A percentile compares a stretch with the other conserved stretches of the same genome.
Conservation (phyloP, 768 basidiomycete species). For the Phanerochaete sordida region DNA sequence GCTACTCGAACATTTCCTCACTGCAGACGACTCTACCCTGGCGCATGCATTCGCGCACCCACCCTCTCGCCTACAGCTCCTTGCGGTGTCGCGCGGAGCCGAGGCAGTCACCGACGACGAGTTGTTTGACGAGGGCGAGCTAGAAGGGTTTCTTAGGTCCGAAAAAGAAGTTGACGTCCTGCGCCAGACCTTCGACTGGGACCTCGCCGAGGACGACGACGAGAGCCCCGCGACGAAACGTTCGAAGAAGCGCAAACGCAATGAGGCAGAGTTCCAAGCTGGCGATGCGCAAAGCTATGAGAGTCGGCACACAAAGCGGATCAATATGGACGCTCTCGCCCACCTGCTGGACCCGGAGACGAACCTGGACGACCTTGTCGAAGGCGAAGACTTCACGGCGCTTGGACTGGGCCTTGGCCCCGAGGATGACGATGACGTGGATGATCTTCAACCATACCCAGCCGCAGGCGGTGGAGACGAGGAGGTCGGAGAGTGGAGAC, state of each 20-base stretch:
- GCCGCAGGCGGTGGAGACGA: conserved; percentile 18
- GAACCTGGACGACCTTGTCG: conserved; percentile 24
- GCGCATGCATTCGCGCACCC: conserved; percentile 23
- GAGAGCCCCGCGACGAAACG: background rate
- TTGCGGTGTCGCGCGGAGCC: conserved; percentile 52
- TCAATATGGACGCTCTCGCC: conserved; percentile 57
- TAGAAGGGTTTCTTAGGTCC: conserved; percentile 55
- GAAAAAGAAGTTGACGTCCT: conserved; percentile 49
- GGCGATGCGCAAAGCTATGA: conserved; percentile 1
- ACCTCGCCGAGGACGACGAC: conserved; percentile 6
- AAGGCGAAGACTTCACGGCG: background rate
- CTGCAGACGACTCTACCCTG: conserved; percentile 33
- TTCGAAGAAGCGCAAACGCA: conserved; percentile 4
- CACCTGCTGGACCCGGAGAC: conserved; percentile 40
- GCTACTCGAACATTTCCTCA: conserved; percentile 53
- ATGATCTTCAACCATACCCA: background rate
- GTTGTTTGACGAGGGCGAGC: conserved; percentile 64
- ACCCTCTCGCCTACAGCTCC: conserved; percentile 67
- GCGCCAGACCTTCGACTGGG: conserved; percentile 34
- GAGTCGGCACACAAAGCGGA: conserved; percentile 30
- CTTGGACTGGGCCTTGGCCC: conserved; percentile 9
- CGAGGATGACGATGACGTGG: conserved; percentile 16
- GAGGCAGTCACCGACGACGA: conserved; percentile 64
- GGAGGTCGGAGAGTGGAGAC: conserved; percentile 47
- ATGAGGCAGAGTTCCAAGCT: background rate